Evolutionary conservation across 441 rosid species (phyloP).

Genomic region (Croton setiger): DNA sequence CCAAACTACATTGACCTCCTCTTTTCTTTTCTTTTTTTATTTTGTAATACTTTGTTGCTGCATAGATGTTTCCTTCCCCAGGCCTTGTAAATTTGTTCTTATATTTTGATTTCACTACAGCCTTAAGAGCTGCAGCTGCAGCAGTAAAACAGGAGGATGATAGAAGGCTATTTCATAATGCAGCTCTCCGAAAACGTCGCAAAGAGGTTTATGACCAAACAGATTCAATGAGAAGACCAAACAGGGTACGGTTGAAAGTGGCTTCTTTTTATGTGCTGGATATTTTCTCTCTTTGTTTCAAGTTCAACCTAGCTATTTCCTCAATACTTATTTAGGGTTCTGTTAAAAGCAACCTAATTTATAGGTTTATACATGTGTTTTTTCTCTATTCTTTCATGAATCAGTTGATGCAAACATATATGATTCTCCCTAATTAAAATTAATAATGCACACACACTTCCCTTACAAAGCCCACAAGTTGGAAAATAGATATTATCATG

Average conservation of each 20-base stretch:
- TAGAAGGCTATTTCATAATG: conserved; percentile 83
- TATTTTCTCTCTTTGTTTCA: background rate
- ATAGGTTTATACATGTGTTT: too few relatives aligned
- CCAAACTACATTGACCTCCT: background rate
- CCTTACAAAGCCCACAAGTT: too few relatives aligned
- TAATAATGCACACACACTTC: too few relatives aligned
- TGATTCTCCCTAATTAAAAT: too few relatives aligned
- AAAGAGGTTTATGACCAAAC: conserved; percentile 84
- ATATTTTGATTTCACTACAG: conserved; percentile 38
- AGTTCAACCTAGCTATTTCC: background rate
- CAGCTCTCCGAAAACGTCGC: conserved; percentile 86
- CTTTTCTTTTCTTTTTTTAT: background rate
- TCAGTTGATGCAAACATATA: too few relatives aligned
- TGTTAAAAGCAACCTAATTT: too few relatives aligned
- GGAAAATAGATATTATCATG: too few relatives aligned
- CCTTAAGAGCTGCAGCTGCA: conserved; percentile 91
- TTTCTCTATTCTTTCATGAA: too few relatives aligned
- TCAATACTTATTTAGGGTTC: background rate
- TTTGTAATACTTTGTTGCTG: background rate
- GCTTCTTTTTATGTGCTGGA: conserved; percentile 4
- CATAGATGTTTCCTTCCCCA: background rate
- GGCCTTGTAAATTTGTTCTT: background rate
- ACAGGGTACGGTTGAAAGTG: conserved; percentile 38
- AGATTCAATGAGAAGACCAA: conserved; percentile 58
- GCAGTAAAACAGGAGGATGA: conserved; percentile 92